A percentile compares a stretch with the other conserved stretches of the same genome.
These are phyloP conservation scores for Ascochyta koolunga DNA, from an alignment of 2,329 filamentous ascomycete species.

Conservation along the genomic window DNA sequence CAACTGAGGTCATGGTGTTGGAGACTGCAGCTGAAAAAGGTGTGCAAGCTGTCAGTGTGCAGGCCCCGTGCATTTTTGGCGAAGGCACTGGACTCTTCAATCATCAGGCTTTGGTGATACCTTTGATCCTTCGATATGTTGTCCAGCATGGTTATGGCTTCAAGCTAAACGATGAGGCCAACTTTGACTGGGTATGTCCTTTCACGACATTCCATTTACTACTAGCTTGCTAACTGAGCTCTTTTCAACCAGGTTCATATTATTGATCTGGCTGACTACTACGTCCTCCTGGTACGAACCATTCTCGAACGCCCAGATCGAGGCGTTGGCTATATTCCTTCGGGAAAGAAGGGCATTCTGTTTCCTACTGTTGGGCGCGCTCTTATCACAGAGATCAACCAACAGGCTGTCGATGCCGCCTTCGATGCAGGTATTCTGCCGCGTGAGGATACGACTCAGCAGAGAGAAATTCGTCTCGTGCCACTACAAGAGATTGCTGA, in stretches of 20 bases:
- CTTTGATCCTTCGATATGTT: slow-evolving; percentile 18
- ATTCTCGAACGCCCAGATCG: slow-evolving; percentile 25
- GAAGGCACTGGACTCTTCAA: slow-evolving; percentile 25
- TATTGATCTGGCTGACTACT: slow-evolving; percentile 21
- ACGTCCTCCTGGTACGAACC: slow-evolving; percentile 17
- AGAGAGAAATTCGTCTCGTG: slow-evolving; percentile 20
- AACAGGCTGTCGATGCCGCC: slow-evolving; percentile 18
- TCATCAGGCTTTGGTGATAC: slow-evolving; percentile 19
- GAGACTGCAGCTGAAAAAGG: slow-evolving; percentile 13
- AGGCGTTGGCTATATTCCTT: slow-evolving; percentile 19
- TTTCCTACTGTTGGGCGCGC: slow-evolving; percentile 20
- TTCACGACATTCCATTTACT: neutral
- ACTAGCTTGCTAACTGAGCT: neutral
- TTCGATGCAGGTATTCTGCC: slow-evolving; percentile 23
- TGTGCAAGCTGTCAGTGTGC: slow-evolving; percentile 22
- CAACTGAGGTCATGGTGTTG: slow-evolving; percentile 19
- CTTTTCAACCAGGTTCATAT: slow-evolving; percentile 11
- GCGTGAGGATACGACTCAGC: slow-evolving; percentile 18
- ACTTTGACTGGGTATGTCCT: slow-evolving; percentile 23
- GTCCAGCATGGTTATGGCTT: slow-evolving; percentile 25
- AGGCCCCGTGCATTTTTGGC: slow-evolving; percentile 25
- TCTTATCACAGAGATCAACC: slow-evolving; percentile 21
- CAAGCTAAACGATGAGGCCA: slow-evolving; percentile 25
- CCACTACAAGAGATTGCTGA: slow-evolving; percentile 21
- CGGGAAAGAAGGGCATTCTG: slow-evolving; percentile 20